Evolutionary conservation across 129 eudicot genomes (phyloP), one percentile per base, ranked within the genome.

Genomic region (Artemisia tridentata): DNA sequence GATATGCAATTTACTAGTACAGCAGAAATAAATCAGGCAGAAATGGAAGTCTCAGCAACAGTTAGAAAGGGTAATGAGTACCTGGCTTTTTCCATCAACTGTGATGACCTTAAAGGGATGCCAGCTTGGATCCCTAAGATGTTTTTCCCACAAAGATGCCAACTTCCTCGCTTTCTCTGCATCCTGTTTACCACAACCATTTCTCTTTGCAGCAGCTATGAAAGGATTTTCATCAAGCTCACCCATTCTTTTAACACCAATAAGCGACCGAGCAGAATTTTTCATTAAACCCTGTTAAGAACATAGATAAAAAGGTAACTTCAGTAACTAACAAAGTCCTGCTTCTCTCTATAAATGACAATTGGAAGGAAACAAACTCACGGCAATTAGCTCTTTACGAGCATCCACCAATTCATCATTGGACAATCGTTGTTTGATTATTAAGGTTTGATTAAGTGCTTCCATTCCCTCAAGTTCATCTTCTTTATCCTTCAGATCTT

Each of bases 221-320:
- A 92, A 84, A 45, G 84, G 86, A 51, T 81, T 85, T 25, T 3
- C 67, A 55, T 92, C 90, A 50, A 92, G 80, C 7, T 79, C 81
- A 2, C 98, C 98, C 96, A 92, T 86, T 68, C 81, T 81, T 68
- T 89, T 92, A 46, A 92, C 87, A 56, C 83, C 78, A 63, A 92
- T 81, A 13, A 5, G 17, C 1, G 75, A 72, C 3, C 67, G 15
- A 13, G 45, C 51, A 41, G 88, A 31, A 50, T 77, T 54, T 7
- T 64, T 77, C 41, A 41, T 61, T 54, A 89, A 63, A 17, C 82
- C 82, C 96, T 89, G 59, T 70, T 41, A 5, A 58, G 58, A 38
- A 38, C 45, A 38, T 38, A 38, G 45, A 38, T 38, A 38, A 38
- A 31, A 38, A 38, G 45, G 10, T 38, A 38, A 38, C 45, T 38